Evolutionary conservation across 345 rosid species (phyloP), one percentile per base, ranked within the genome.

Genomic region (Eucalyptus erythrocorys): DNA sequence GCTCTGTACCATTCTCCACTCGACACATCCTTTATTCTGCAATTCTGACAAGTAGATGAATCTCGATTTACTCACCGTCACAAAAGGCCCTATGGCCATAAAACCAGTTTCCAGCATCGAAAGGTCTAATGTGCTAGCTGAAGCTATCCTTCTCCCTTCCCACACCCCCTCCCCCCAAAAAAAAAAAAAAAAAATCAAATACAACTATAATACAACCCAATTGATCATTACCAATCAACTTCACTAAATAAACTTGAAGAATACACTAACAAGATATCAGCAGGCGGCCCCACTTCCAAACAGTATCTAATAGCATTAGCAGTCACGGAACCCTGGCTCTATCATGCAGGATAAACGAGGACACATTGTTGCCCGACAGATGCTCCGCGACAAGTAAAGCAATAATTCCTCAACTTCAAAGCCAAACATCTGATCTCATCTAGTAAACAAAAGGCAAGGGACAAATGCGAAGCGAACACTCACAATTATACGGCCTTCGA

Each of bases 401-500:
- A 64, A 16, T 53, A 53, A 51, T 40, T 24, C 24, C 71, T 49
- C 8, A 76, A 22, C 42, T 37, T 47, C 16, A 42, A 13, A 27
- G 48, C 48, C 24, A 57, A 85, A 30, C 55, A 61, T 48, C 37
- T 88, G 45, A 90, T 85, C 87, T 24, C 64, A 80, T 84, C 76
- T 76, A 86, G 32, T 87, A 13, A 57, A 76, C 49, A 48, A 42
- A 42, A 61, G 87, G 53, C 13, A n/a, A 48, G 3, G 84, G 12
- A 43, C 84, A 76, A 76, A 76, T 40, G 30, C 84, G 4, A 24
- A 48, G 34, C 61, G 59, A 59, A 89, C 71, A 90, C 93, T 93
- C 92, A 94, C 96, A 89, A 94, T 94, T 79, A 93, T 93, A 45
- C 94, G 90, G 87, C 99, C 99, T 92, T 98, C 99, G 71, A 97